Base-by-base conservation (phyloP, 176 grass and related monocot genomes). In the Cenchrus fungigraminus region DNA sequence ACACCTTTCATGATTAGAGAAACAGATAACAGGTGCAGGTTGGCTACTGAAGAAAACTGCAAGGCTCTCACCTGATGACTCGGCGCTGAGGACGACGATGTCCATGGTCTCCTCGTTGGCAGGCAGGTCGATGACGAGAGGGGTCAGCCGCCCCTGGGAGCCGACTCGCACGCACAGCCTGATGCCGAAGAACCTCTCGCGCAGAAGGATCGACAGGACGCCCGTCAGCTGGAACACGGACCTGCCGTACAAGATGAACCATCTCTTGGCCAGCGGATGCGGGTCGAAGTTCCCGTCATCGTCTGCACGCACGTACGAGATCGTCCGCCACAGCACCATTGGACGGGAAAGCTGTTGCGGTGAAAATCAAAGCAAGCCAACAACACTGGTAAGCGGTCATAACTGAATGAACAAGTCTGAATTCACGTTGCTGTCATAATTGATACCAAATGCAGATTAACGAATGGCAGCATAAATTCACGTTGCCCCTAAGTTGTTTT, bases 101-200 rank as follows among this genome's bases (percentile, higher is more conserved):
- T 49, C 64, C 40, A 78, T n/a, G 16, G 16, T 1, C 34, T 34
- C 6, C 6, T 54, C 53, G 28, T 28, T 13, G 64, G 22, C 14
- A 29, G 74, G 83, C 25, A 85, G 74, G 74, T 85, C 53, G 52
- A 59, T 32, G 40, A 70, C 25, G 2, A 85, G 83, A 77, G 84
- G 84, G 20, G 54, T 86, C 13, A 43, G 55, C 75, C 45, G 58
- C 19, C 83, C 83, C 11, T 25, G 9, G 16, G 14, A 16, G 25
- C 83, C 83, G 0, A 74, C 52, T 14, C 83, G 52, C 42, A 85
- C 28, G 29, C 74, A 85, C 52, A 78, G 57, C 52, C 4, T 68
- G 65, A 59, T 6, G 63, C 5, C 0, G 29, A 13, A 14, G 28
- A 66, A 28, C n/a, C n/a, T 0, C 5, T 25, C 6, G 55, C 12